Conservation (phyloP, 2,329 filamentous ascomycete species). For the Ilyonectria mors-panacis region DNA sequence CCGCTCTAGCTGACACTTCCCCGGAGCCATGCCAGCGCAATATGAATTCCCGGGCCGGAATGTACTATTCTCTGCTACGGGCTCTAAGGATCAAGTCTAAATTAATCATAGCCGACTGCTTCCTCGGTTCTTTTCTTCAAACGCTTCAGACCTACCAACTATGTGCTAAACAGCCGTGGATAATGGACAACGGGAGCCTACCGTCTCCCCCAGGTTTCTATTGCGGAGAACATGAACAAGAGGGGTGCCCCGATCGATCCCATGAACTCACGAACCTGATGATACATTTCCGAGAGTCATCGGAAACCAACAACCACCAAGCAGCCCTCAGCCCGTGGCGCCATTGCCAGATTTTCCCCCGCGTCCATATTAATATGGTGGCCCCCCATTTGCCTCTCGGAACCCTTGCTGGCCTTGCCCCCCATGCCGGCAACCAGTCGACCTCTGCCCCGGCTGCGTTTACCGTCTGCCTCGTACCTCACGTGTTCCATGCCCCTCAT, state of each 20-base stretch:
- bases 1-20: conserved; percentile 19
- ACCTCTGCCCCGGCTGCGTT: neutral
- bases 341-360: conserved; percentile 21
- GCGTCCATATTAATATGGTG: neutral
- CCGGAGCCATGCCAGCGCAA: neutral
- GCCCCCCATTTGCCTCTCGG: neutral
- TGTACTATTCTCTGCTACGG: no score
- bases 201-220: conserved; percentile 26
- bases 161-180: neutral
- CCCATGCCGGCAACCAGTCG: conserved; percentile 14
- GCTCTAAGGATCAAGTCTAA: neutral
- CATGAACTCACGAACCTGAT: conserved; percentile 22
- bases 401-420: conserved; percentile 3
- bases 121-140: neutral
- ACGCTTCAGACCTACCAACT: neutral
- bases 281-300: conserved; percentile 17
- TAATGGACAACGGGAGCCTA: conserved; percentile 8
- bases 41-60: neutral
- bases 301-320: conserved; percentile 14
- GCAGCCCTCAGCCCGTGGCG: conserved; percentile 20
- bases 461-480: conserved; percentile 7
- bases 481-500: conserved; percentile 11
- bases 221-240: conserved; percentile 30
- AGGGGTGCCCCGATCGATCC: conserved; percentile 23
- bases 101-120: conserved; percentile 23